phyloP scores from a whole-genome alignment of 2,329 filamentous ascomycete genomes.

The Magnaporthiopsis incrustans region DNA sequence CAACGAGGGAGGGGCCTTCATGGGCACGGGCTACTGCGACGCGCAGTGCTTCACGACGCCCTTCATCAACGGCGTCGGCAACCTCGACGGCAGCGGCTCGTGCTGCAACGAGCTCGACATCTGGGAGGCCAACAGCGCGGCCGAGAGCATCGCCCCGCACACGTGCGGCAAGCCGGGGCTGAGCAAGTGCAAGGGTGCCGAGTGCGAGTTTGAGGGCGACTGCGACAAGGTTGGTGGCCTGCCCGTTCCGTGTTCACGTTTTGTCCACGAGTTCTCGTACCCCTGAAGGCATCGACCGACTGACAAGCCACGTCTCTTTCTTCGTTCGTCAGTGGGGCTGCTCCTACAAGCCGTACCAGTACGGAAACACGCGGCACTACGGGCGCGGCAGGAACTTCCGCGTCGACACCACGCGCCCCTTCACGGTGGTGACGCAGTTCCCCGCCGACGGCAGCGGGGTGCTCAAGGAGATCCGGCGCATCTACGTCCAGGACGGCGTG shows the following conservation, averaged over 20 bases:
- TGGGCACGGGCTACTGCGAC: constrained; percentile 51
- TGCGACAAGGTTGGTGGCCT: constrained; percentile 19
- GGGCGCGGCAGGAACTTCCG: constrained; percentile 10
- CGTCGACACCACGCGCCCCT: constrained; percentile 36
- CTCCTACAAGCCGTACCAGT: constrained; percentile 16
- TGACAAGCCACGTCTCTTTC: no score
- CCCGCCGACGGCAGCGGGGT: constrained; percentile 23
- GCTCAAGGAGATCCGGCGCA: constrained; percentile 37
- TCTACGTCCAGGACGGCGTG: constrained; percentile 41
- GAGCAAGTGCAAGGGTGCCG: constrained; percentile 25
- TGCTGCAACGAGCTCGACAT: constrained; percentile 40
- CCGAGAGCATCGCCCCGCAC: constrained; percentile 30
- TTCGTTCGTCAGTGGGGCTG: constrained; percentile 16
- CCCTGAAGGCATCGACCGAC: no score
- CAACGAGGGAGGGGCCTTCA: constrained; percentile 46
- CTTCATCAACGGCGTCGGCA: constrained; percentile 23
- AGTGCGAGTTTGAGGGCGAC: constrained; percentile 12
- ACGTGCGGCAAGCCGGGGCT: constrained; percentile 29
- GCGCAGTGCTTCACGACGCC: constrained; percentile 37
- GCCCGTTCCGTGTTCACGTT: no score
- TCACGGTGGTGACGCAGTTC: constrained; percentile 38
- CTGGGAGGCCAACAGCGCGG: constrained; percentile 33
- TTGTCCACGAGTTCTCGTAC: no score
- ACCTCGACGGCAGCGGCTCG: constrained; percentile 27
- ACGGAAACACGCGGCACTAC: background rate